Evolutionary conservation across 2,329 filamentous ascomycete genomes (phyloP).

Genomic region (Exophiala aquamarina): DNA sequence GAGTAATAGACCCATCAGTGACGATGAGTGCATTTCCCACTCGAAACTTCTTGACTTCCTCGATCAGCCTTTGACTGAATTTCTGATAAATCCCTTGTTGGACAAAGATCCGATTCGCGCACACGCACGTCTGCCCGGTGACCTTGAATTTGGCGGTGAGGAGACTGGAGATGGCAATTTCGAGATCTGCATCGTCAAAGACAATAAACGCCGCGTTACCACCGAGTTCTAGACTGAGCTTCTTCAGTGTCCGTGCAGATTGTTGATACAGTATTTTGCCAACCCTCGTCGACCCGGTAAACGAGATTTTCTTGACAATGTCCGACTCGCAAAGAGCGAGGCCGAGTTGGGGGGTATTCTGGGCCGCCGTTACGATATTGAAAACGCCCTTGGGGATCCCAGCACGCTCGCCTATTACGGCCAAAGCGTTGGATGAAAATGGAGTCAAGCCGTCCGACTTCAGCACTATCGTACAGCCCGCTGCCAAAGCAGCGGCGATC

Average conservation of each 20-base stretch:
- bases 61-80: constrained; percentile 67
- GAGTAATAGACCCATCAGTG: constrained; percentile 63
- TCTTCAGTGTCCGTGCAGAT: constrained; percentile 38
- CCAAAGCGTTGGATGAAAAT: constrained; percentile 32
- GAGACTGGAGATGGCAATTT: constrained; percentile 22
- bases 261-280: constrained; percentile 34
- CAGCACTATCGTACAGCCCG: constrained; percentile 37
- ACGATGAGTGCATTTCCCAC: constrained; percentile 68
- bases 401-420: constrained; percentile 32
- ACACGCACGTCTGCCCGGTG: constrained; percentile 22
- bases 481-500: constrained; percentile 35
- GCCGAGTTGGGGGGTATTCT: constrained; percentile 78
- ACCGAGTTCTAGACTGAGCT: constrained; percentile 44
- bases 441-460: constrained; percentile 37
- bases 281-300: constrained; percentile 34
- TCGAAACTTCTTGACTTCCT: constrained; percentile 70
- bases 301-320: constrained; percentile 31
- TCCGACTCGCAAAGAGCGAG: constrained; percentile 28
- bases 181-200: constrained; percentile 41
- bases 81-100: constrained; percentile 74
- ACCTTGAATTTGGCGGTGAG: constrained; percentile 17
- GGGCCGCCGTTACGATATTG: constrained; percentile 47
- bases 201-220: constrained; percentile 43
- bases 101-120: constrained; percentile 73
- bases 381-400: constrained; percentile 35